Percentiles rank a stretch among this genome's conserved stretches.
Conservation (phyloP, 306 rosid genomes). For the Quillaja saponaria region DNA sequence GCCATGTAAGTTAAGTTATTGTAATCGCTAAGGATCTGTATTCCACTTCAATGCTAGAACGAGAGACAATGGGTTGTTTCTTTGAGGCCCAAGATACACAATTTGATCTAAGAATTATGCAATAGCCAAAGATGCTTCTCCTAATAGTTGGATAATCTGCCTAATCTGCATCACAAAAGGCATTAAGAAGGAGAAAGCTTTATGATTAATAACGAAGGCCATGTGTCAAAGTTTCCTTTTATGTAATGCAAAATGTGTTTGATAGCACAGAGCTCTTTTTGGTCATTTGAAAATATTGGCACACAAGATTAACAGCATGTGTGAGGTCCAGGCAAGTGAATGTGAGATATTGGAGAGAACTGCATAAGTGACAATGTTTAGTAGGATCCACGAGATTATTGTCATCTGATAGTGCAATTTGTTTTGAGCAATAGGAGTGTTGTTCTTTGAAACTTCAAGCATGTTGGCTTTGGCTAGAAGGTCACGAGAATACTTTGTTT, state of each 20-base stretch:
- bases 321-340: neutral
- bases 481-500: neutral
- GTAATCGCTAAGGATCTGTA: neutral
- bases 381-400: too few species aligned
- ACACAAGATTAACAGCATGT: neutral
- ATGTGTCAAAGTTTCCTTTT: neutral
- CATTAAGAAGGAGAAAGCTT: neutral
- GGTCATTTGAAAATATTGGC: neutral
- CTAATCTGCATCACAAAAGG: constrained; percentile 3
- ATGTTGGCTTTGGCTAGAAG: neutral
- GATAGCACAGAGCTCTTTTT: neutral
- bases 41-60: neutral
- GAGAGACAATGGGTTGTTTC: neutral
- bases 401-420: too few species aligned
- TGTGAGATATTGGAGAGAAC: neutral
- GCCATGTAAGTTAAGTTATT: neutral
- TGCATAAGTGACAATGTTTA: neutral
- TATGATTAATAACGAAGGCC: neutral
- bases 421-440: neutral
- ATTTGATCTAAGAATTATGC: neutral
- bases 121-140: neutral
- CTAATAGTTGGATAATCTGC: neutral
- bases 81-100: neutral
- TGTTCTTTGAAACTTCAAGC: neutral
- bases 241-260: neutral